phyloP scores from a whole-genome alignment of 2,329 filamentous ascomycete species.

The Conoideocrella luteorostrata region DNA sequence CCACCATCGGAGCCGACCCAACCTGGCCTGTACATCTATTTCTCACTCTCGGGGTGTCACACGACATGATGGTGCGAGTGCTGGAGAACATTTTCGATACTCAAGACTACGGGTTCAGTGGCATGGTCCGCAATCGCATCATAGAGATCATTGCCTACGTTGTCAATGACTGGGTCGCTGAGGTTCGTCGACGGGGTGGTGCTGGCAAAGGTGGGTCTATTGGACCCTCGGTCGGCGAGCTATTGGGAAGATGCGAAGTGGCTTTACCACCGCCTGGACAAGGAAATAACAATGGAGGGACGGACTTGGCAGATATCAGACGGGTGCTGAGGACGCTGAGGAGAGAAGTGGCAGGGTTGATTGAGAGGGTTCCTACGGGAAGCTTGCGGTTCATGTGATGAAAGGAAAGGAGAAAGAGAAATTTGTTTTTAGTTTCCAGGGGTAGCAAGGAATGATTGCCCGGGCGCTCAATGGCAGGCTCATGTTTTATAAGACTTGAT shows the following conservation, averaged over 20 bases:
- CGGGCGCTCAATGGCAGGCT: constrained; percentile 6
- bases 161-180: constrained; percentile 43
- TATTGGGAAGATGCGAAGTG: constrained; percentile 44
- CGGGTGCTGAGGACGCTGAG: constrained; percentile 35
- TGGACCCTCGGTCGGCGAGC: constrained; percentile 39
- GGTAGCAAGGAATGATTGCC: constrained; percentile 1
- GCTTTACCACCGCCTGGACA: constrained; percentile 34
- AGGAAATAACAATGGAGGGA: constrained; percentile 37
- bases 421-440: neutral
- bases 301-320: constrained; percentile 37
- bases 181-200: constrained; percentile 41
- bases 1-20: constrained; percentile 49
- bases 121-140: constrained; percentile 40
- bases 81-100: constrained; percentile 52
- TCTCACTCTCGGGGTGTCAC: constrained; percentile 48
- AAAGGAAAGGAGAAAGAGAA: neutral
- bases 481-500: constrained; percentile 6
- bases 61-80: constrained; percentile 49
- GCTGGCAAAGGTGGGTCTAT: constrained; percentile 32
- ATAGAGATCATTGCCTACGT: constrained; percentile 49
- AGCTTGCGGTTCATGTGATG: constrained; percentile 40
- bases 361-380: constrained; percentile 34
- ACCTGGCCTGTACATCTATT: constrained; percentile 53
- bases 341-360: constrained; percentile 37
- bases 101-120: constrained; percentile 53